These are phyloP conservation scores for Groenewaldozyma tartarivorans DNA, from an alignment of 805 yeast genomes.

Conservation along the genomic window DNA sequence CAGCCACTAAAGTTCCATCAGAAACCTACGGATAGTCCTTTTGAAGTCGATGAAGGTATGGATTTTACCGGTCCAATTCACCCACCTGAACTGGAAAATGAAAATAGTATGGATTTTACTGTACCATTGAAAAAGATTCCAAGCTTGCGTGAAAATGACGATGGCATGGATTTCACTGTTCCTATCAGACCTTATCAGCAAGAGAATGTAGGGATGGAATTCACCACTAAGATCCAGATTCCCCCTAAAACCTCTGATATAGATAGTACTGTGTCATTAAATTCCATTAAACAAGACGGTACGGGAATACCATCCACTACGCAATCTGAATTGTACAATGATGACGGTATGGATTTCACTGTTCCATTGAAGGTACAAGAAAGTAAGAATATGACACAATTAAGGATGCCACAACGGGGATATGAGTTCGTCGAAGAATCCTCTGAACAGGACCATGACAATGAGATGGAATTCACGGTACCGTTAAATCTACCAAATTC, in stretches of 20 bases:
- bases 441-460: conserved; percentile 6
- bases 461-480: conserved; percentile 13
- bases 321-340: background rate
- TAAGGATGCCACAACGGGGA: no score
- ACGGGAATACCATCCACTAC: background rate
- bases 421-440: background rate
- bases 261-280: conserved; percentile 6
- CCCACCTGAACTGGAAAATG: conserved; percentile 2
- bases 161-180: conserved; percentile 7
- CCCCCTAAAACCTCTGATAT: background rate
- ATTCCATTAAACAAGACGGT: background rate
- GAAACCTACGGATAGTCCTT: no score
- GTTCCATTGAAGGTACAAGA: background rate
- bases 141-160: no score
- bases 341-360: conserved; percentile 2
- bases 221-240: background rate
- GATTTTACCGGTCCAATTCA: no score
- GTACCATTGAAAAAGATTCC: no score
- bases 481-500: background rate
- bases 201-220: conserved; percentile 8
- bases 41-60: no score
- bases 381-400: no score
- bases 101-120: conserved; percentile 2
- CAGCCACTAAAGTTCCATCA: no score
- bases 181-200: background rate